Evolutionary conservation across 805 yeast genomes (phyloP).

Genomic region (Monosporozyma siamensis): DNA sequence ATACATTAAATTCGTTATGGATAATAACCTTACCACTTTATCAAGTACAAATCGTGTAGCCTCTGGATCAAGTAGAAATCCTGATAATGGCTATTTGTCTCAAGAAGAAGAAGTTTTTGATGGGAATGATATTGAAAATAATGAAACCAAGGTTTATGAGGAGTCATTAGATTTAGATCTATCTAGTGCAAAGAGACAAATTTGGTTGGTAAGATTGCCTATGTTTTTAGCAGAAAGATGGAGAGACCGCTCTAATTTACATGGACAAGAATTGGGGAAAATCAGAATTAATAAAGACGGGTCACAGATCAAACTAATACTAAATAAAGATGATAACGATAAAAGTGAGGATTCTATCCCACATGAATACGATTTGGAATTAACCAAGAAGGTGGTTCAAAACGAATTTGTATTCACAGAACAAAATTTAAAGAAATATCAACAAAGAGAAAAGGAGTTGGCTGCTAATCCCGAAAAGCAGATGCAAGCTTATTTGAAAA

Average conservation of each 20-base stretch:
- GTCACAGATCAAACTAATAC: conserved; percentile 43
- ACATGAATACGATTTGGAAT: conserved; percentile 69
- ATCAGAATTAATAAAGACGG: conserved; percentile 59
- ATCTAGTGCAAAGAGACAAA: conserved; percentile 50
- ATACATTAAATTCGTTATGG: no score
- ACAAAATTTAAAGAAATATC: conserved; percentile 58
- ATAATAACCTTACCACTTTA: no score
- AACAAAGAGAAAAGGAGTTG: conserved; percentile 29
- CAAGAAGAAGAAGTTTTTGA: conserved; percentile 38
- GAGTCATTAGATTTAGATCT: conserved; percentile 76
- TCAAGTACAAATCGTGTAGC: conserved; percentile 7
- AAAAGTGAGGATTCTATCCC: conserved; percentile 50
- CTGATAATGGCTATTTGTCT: conserved; percentile 34
- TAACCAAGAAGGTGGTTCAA: conserved; percentile 70
- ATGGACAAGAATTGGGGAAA: conserved; percentile 72
- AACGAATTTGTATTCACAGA: conserved; percentile 87
- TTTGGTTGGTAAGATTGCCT: conserved; percentile 91
- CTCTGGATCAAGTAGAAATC: conserved; percentile 3
- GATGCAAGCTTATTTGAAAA: conserved; percentile 28
- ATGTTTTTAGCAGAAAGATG: conserved; percentile 76
- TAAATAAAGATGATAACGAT: conserved; percentile 41
- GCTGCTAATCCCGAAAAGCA: conserved; percentile 32
- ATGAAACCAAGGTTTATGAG: conserved; percentile 34
- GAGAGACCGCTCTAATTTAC: conserved; percentile 51
- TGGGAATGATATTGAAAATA: conserved; percentile 36